Percentiles rank a stretch among this genome's conserved stretches.
These are phyloP conservation scores for Prinsepia uniflora DNA, from an alignment of 306 rosid species.

Conservation along the genomic window DNA sequence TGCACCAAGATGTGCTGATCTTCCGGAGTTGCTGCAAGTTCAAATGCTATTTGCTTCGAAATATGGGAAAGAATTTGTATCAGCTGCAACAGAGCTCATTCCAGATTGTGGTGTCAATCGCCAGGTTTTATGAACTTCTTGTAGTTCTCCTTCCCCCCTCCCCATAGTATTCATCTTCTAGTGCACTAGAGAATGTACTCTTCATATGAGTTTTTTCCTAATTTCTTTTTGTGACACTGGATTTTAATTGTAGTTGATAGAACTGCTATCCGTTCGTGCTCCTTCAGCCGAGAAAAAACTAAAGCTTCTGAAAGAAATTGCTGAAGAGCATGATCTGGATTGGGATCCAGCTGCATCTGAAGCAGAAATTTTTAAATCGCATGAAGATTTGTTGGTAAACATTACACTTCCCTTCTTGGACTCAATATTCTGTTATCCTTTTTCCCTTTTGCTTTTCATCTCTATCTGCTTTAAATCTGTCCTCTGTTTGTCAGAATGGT, in stretches of 20 bases:
- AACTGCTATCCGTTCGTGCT: constrained; percentile 80
- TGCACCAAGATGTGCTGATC: constrained; percentile 95
- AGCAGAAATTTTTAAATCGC: constrained; percentile 65
- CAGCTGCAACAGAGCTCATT: constrained; percentile 86
- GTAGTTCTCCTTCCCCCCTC: background rate
- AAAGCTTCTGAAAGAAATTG: constrained; percentile 85
- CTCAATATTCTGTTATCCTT: background rate
- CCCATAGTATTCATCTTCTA: constrained; percentile 1
- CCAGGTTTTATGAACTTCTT: constrained; percentile 54
- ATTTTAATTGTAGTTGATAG: constrained; percentile 61
- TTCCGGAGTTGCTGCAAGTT: constrained; percentile 87
- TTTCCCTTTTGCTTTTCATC: constrained; percentile 5
- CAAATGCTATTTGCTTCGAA: constrained; percentile 69
- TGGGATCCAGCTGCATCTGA: constrained; percentile 96
- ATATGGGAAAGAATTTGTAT: constrained; percentile 84
- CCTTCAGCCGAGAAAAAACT: constrained; percentile 88
- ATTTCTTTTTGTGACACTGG: constrained; percentile 24
- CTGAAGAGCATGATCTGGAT: constrained; percentile 82
- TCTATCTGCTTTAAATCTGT: constrained; percentile 9
- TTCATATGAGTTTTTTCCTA: background rate
- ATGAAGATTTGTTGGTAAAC: constrained; percentile 79
- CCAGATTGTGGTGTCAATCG: constrained; percentile 95
- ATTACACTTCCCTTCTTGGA: constrained; percentile 10
- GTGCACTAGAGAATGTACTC: background rate
- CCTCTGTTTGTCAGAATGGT: constrained; percentile 60